Base-by-base conservation (phyloP, 2,329 filamentous ascomycete species). In the Pseudogymnoascus destructans region DNA sequence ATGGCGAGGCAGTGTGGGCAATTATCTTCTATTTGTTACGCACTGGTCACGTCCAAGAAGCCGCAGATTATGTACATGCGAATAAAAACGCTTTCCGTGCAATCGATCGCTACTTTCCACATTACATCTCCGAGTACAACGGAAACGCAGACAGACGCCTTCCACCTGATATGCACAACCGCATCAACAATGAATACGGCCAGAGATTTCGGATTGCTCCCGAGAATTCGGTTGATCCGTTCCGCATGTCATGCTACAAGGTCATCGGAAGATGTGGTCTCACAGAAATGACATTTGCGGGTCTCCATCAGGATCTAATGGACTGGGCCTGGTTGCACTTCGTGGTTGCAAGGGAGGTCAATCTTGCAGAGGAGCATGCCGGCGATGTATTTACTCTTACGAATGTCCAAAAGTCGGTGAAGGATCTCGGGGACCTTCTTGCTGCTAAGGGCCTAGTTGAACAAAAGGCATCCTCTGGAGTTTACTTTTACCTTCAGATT, bases 211-310 rank as follows among this genome's bases (percentile, higher is more conserved):
- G 89, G 63, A 89, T 95, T 66, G 88, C 88, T 0, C 87, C 89
- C 0, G 88, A 93, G 60, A 86, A 91, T 68, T 87, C 88, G 1
- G 84, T 95, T 63, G 93, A 98, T 70, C 93, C 93, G 23, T 98
- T 95, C 74, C 85, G 90, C 58, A 91, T 95, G 83, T 91, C 92
- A 54, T 96, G 93, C 71, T 97, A 97, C 78, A 97, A 98, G 77
- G 85, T 98, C 61, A 86, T 98, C 65, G 93, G 95, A 49, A 89
- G 84, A 49, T 85, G 83, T 64, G 84, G 86, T 66, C 73, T 87
- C 23, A 76, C 74, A 67, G 83, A 84, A 70, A 79, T 84, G 62
- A 81, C 77, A 64, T 70, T 86, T 27, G 81, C 84, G 21, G 79
- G 79, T 49, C 72, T 86, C 33, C 80, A 80, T 65, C 81, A 78